Evolutionary conservation across 2,329 filamentous ascomycete species (phyloP).

Genomic region (Fonsecaea nubica): DNA sequence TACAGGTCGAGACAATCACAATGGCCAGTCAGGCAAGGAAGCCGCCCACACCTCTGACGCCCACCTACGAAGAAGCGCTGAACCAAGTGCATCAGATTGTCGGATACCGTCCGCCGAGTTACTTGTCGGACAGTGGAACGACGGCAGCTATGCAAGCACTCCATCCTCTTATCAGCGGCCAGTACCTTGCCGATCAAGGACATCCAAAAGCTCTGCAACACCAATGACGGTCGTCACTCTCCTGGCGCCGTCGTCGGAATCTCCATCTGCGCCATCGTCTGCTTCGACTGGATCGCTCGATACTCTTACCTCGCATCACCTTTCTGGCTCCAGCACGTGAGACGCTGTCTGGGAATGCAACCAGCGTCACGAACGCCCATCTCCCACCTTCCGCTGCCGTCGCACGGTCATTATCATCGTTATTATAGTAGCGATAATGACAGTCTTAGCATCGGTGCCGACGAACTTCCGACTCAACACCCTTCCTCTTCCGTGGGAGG

Average conservation of each 20-base stretch:
- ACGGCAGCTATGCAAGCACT: constrained; percentile 73
- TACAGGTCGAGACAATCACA: no score
- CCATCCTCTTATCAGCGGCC: no score
- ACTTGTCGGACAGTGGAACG: constrained; percentile 76
- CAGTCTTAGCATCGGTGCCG: no score
- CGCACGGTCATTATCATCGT: no score
- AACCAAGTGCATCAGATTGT: constrained; percentile 34
- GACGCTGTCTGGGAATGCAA: constrained; percentile 5
- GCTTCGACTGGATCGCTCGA: constrained; percentile 12
- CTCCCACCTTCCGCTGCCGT: constrained; percentile 8
- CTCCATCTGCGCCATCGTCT: constrained; percentile 28
- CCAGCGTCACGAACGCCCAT: background rate
- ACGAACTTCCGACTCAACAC: background rate
- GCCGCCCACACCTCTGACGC: constrained; percentile 38
- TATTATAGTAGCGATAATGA: no score
- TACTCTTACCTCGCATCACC: constrained; percentile 32
- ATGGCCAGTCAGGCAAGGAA: no score
- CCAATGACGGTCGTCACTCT: background rate
- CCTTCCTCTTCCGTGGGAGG: no score
- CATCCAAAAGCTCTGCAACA: no score
- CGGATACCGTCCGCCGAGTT: constrained; percentile 72
- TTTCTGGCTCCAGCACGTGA: constrained; percentile 13
- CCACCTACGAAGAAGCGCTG: constrained; percentile 39
- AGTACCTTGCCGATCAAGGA: no score
- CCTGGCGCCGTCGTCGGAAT: constrained; percentile 20